Percentiles rank a stretch among this genome's conserved stretches.
Evolutionary conservation across 2,329 filamentous ascomycete genomes (phyloP).

Genomic region (Stachybotrys elegans): DNA sequence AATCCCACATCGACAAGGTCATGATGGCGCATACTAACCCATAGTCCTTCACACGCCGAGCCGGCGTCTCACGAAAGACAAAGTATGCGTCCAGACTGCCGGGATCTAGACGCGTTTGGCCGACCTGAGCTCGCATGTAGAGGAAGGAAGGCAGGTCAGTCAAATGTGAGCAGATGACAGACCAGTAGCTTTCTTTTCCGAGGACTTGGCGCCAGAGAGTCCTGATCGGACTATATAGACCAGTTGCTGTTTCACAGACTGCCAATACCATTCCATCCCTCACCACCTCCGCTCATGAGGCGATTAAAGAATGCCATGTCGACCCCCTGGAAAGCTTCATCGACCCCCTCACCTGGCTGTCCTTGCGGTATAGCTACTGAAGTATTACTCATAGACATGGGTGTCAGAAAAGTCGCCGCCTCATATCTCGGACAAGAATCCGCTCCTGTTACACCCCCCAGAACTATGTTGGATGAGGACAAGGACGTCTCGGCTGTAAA

Average conservation of each 20-base stretch:
- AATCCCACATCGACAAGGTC: background rate
- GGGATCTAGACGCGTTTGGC: background rate
- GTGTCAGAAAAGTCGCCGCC: too few species aligned
- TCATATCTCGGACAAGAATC: too few species aligned
- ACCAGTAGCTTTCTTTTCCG: too few species aligned
- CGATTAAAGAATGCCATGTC: background rate
- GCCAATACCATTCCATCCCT: background rate
- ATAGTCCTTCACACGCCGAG: background rate
- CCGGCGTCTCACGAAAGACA: background rate
- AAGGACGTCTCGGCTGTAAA: too few species aligned
- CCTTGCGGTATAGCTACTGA: too few species aligned
- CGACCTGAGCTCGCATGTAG: background rate
- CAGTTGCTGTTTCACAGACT: background rate
- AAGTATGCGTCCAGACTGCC: background rate
- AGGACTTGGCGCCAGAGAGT: too few species aligned
- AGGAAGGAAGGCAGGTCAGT: background rate
- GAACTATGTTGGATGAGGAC: too few species aligned
- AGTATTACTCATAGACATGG: too few species aligned
- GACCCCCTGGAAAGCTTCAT: background rate
- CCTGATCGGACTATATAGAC: background rate
- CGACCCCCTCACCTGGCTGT: too few species aligned
- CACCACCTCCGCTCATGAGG: background rate
- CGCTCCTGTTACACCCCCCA: too few species aligned
- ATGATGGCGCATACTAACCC: background rate
- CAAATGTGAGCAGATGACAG: too few species aligned